Base-by-base conservation (phyloP, 352 stramenopile genomes). In the Pythium guiyangense region DNA sequence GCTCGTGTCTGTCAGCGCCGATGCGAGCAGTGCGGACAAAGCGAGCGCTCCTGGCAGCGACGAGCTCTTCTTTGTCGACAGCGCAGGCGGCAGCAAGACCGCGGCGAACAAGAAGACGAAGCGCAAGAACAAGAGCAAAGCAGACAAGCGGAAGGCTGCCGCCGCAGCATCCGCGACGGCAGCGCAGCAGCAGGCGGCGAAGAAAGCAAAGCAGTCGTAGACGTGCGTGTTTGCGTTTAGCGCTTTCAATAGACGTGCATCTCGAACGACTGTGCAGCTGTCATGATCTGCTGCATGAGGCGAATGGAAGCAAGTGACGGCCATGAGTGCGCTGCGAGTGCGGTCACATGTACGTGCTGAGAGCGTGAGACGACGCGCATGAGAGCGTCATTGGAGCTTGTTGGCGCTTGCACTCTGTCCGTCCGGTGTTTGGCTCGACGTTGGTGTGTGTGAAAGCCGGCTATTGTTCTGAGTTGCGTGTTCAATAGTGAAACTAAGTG, bases 11-110 rank as follows among this genome's bases (percentile, higher is more conserved):
- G n/a, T 48, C 12, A 22, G 49, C 52, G 43, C 65, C 63, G 34
- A 52, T 18, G 31, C 39, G 17, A n/a, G n/a, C n/a, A 27, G 27
- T 34, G 6, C 11, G 4, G 14, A 29, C 48, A 26, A 63, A 12
- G 52, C 34, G 18, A 52, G 34, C 20, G 37, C 50, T 17, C 17
- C 20, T 20, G 59, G 63, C 22, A 31, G 53, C 22, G 62, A 57
- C 42, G 53, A 44, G 57, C 58, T 87, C 10, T 89, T 89, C 58
- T 88, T 82, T 59, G 52, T 74, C 65, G 79, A 89, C 64, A 84
- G 69, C 49, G 72, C 64, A 34, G 79, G 79, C 31, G 76, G n/a
- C n/a, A n/a, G 73, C 20, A 78, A 60, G 42, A 73, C 11, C 11
- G 12, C 9, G 3, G 6, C 15, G 27, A 71, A 57, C 57, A 58